Evolutionary conservation across 2,329 filamentous ascomycete species (phyloP).

Genomic region (Verticillium alfalfae): DNA sequence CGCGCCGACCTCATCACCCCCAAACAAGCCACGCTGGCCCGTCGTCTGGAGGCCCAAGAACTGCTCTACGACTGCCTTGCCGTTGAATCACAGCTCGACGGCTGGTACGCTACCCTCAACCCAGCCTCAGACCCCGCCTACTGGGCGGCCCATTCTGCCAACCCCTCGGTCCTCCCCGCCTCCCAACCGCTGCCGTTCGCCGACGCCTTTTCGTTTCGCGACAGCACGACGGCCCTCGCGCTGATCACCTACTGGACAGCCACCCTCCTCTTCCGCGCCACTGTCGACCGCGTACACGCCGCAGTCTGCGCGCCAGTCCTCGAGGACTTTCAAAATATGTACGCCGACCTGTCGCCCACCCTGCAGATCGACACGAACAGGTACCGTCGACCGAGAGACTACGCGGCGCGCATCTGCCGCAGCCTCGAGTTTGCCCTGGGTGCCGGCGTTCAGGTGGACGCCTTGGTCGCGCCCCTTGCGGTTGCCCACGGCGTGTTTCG

Average conservation of each 20-base stretch:
- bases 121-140: slow-evolving; percentile 23
- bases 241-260: slow-evolving; percentile 51
- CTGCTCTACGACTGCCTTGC: slow-evolving; percentile 41
- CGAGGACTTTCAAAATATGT: slow-evolving; percentile 31
- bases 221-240: slow-evolving; percentile 35
- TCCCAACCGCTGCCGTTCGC: slow-evolving; percentile 35
- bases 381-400: slow-evolving; percentile 37
- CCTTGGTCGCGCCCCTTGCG: slow-evolving; percentile 36
- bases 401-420: slow-evolving; percentile 45
- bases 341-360: slow-evolving; percentile 29
- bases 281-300: slow-evolving; percentile 36
- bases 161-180: slow-evolving; percentile 11
- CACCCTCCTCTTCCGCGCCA: slow-evolving; percentile 43
- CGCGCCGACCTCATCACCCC: slow-evolving; percentile 35
- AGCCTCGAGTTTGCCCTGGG: slow-evolving; percentile 41
- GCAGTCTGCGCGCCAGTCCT: slow-evolving; percentile 37
- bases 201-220: slow-evolving; percentile 37
- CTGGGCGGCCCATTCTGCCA: slow-evolving; percentile 29
- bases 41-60: slow-evolving; percentile 39
- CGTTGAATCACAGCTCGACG: slow-evolving; percentile 40
- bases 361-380: slow-evolving; percentile 33
- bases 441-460: slow-evolving; percentile 38
- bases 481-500: slow-evolving; percentile 36
- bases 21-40: slow-evolving; percentile 30
- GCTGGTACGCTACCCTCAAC: slow-evolving; percentile 35